Evolutionary conservation across 805 yeast species (phyloP).

Genomic region (Candida sithepensis): DNA sequence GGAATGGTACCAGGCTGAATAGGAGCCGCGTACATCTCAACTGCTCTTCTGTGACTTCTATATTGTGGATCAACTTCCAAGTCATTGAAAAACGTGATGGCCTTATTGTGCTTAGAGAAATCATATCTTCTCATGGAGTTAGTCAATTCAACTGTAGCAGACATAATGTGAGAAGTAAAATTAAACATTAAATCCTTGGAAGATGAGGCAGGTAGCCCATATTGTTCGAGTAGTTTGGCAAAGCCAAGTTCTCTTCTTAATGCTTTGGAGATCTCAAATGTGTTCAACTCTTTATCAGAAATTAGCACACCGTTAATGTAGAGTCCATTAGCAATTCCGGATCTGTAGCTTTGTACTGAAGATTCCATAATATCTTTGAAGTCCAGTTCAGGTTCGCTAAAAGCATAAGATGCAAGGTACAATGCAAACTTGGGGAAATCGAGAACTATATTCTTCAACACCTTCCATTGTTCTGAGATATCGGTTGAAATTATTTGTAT

Average conservation of each 20-base stretch:
- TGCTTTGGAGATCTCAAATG: slow-evolving; percentile 37
- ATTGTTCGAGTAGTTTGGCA: slow-evolving; percentile 19
- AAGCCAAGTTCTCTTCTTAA: slow-evolving; percentile 35
- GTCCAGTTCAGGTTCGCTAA: slow-evolving; percentile 7
- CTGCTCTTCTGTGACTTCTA: slow-evolving; percentile 39
- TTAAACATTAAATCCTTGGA: slow-evolving; percentile 38
- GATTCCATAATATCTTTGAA: neutral
- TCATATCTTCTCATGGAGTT: slow-evolving; percentile 22
- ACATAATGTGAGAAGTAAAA: slow-evolving; percentile 30
- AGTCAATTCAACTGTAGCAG: slow-evolving; percentile 6
- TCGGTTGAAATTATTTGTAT: slow-evolving; percentile 24
- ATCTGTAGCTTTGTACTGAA: slow-evolving; percentile 3
- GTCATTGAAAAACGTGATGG: slow-evolving; percentile 73
- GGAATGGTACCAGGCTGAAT: slow-evolving; percentile 62
- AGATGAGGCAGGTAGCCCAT: slow-evolving; percentile 32
- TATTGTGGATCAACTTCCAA: slow-evolving; percentile 62
- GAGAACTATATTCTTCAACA: slow-evolving; percentile 37
- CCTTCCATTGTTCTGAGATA: slow-evolving; percentile 31
- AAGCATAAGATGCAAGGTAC: slow-evolving; percentile 28
- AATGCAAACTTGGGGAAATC: slow-evolving; percentile 57
- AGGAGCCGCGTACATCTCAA: slow-evolving; percentile 42
- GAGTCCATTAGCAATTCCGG: slow-evolving; percentile 39
- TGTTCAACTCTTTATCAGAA: slow-evolving; percentile 40
- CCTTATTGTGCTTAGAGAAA: slow-evolving; percentile 18
- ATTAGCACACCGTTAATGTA: slow-evolving; percentile 69